Evolutionary conservation across 169 alveolate species (phyloP).

Genomic region (Sarcocystis neurona): DNA sequence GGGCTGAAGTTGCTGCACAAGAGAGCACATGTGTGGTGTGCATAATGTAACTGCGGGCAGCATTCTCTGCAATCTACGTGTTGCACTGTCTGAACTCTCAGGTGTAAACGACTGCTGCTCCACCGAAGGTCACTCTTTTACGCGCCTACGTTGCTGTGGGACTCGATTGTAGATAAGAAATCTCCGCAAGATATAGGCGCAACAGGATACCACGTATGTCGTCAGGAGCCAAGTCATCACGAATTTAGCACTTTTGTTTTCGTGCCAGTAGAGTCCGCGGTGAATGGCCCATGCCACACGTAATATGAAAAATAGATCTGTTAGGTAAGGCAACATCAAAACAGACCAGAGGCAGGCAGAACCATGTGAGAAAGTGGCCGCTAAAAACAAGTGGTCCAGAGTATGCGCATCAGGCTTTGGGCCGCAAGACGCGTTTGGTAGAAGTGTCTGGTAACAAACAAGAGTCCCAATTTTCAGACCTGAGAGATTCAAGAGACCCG

Average conservation of each 20-base stretch:
- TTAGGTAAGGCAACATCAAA: neutral
- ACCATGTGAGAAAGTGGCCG: no score
- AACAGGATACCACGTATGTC: conserved; percentile 39
- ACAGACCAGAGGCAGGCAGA: neutral
- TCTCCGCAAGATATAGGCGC: conserved; percentile 32
- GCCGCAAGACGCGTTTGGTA: neutral
- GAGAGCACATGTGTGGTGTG: neutral
- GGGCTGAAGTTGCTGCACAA: neutral
- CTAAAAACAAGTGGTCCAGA: no score
- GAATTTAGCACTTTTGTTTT: conserved; percentile 35
- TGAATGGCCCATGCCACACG: conserved; percentile 48
- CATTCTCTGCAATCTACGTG: neutral
- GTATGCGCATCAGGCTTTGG: neutral
- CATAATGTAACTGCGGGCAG: neutral
- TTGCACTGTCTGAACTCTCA: neutral
- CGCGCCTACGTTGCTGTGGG: neutral
- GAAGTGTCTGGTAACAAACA: neutral
- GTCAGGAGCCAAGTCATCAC: conserved; percentile 39
- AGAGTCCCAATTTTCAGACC: neutral
- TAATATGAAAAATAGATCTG: conserved; percentile 51
- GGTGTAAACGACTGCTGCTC: neutral
- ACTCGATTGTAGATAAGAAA: conserved; percentile 50
- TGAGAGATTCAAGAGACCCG: neutral
- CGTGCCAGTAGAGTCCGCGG: conserved; percentile 34
- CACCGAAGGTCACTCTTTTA: neutral